Conservation (phyloP, 2,329 filamentous ascomycete species). For the Microdochium paspali region DNA sequence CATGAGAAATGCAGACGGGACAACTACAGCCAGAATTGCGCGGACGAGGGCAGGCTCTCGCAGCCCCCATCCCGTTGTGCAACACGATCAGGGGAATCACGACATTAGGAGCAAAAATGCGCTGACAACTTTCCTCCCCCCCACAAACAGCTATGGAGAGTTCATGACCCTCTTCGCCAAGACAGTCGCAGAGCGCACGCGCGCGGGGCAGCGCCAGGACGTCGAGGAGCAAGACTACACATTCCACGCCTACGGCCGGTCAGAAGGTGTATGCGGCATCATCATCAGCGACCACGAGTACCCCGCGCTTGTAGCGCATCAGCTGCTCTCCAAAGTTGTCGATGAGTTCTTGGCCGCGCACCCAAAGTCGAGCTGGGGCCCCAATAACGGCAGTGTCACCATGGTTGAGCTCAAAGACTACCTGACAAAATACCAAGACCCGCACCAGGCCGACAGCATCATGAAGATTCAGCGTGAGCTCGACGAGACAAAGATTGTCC, state of each 20-base stretch:
- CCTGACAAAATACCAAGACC: constrained; percentile 68
- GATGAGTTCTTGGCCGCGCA: constrained; percentile 78
- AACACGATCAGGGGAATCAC: no score
- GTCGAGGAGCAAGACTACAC: constrained; percentile 75
- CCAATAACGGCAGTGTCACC: constrained; percentile 41
- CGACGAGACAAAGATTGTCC: constrained; percentile 92
- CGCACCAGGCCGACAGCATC: constrained; percentile 81
- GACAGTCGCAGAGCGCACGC: constrained; percentile 78
- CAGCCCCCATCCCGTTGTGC: constrained; percentile 1
- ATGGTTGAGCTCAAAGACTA: constrained; percentile 77
- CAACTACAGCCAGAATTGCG: no score
- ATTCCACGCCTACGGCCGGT: constrained; percentile 70
- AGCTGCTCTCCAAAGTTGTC: constrained; percentile 75
- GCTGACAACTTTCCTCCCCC: not conserved
- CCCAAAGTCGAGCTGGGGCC: constrained; percentile 58
- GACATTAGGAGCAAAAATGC: no score
- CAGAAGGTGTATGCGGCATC: constrained; percentile 65
- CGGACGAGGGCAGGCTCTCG: constrained; percentile 4
- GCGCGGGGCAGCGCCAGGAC: constrained; percentile 72
- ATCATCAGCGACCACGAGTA: constrained; percentile 72
- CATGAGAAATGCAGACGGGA: no score
- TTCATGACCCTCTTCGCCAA: constrained; percentile 82
- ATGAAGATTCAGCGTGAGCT: constrained; percentile 94
- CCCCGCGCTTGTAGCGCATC: constrained; percentile 71
- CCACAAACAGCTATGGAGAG: constrained; percentile 39